These are phyloP conservation scores for Fragaria iinumae DNA, from an alignment of 306 rosid species.

Conservation along the genomic window DNA sequence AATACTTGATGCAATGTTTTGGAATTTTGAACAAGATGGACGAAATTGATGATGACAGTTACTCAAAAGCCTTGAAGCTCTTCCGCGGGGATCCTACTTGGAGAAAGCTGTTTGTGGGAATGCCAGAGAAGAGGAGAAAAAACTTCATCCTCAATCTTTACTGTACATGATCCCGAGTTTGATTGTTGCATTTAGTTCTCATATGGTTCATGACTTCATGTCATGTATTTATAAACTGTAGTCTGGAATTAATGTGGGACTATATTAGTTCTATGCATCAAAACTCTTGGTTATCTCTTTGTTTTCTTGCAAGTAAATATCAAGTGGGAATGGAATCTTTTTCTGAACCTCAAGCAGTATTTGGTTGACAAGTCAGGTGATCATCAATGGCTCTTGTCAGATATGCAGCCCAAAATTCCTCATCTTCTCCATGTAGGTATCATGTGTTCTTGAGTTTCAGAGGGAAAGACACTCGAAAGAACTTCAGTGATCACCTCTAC, in stretches of 20 bases:
- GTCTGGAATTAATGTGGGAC: not conserved
- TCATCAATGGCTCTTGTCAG: not conserved
- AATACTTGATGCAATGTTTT: constrained; percentile 9
- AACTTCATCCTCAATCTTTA: constrained; percentile 3
- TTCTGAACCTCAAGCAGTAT: not conserved
- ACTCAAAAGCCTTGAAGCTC: constrained; percentile 12
- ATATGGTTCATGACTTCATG: not conserved
- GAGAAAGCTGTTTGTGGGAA: constrained; percentile 8
- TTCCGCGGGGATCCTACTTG: not conserved
- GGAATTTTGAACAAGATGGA: constrained; percentile 6
- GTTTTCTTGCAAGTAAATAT: not conserved
- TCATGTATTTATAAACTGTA: not conserved
- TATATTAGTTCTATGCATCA: not conserved
- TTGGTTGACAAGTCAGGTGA: not conserved
- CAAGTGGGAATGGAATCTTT: not conserved
- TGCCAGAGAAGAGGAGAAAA: constrained; percentile 1
- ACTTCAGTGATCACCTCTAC: not conserved
- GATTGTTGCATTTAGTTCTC: not conserved
- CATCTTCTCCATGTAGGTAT: too few relatives aligned
- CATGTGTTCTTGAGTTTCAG: too few relatives aligned
- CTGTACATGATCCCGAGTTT: not conserved
- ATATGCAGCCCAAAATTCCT: not conserved
- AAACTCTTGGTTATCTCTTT: not conserved
- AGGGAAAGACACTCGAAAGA: not conserved
- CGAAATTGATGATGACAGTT: constrained; percentile 8